Percentiles rank a stretch among this genome's conserved stretches.
phyloP scores from a whole-genome alignment of 83 land plant species.

The Diphasiastrum complanatum region DNA sequence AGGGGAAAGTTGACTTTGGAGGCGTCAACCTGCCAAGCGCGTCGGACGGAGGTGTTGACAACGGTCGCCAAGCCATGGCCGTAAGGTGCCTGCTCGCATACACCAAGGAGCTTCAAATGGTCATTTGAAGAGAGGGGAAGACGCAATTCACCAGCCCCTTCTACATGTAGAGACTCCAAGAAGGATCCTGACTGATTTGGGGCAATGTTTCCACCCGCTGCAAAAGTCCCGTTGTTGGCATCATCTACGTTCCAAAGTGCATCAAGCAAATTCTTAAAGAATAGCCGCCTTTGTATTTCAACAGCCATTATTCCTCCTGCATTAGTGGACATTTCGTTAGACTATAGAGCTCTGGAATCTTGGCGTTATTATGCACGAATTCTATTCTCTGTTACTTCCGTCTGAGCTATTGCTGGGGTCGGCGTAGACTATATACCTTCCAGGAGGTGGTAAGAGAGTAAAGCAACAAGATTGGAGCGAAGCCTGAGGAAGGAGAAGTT shows the following conservation, averaged over 20 bases:
- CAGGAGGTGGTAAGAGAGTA: too few species aligned
- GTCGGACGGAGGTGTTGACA: conserved; percentile 8
- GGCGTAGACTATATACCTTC: too few species aligned
- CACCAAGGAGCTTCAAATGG: conserved; percentile 4
- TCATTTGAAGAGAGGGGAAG: conserved; percentile 14
- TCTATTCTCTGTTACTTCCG: too few species aligned
- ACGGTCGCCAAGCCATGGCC: conserved; percentile 15
- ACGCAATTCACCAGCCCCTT: conserved; percentile 15
- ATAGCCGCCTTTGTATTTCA: not conserved
- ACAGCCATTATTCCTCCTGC: too few species aligned
- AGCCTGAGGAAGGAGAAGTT: too few species aligned
- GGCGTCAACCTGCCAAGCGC: conserved; percentile 24
- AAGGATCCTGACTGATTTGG: not conserved
- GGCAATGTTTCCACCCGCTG: conserved; percentile 3
- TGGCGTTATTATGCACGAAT: too few species aligned
- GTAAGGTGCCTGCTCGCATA: conserved; percentile 20
- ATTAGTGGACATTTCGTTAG: too few species aligned
- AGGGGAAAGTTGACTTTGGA: conserved; percentile 9
- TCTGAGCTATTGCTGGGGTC: too few species aligned
- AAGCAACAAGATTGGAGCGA: too few species aligned
- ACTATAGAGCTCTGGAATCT: too few species aligned
- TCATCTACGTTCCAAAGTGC: conserved; percentile 2
- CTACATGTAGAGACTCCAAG: conserved; percentile 2
- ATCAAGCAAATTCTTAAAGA: conserved; percentile 1
- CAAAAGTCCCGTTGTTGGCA: not conserved